Conservation (phyloP, 2,329 filamentous ascomycete species). For the Endoconidiophora polonica region DNA sequence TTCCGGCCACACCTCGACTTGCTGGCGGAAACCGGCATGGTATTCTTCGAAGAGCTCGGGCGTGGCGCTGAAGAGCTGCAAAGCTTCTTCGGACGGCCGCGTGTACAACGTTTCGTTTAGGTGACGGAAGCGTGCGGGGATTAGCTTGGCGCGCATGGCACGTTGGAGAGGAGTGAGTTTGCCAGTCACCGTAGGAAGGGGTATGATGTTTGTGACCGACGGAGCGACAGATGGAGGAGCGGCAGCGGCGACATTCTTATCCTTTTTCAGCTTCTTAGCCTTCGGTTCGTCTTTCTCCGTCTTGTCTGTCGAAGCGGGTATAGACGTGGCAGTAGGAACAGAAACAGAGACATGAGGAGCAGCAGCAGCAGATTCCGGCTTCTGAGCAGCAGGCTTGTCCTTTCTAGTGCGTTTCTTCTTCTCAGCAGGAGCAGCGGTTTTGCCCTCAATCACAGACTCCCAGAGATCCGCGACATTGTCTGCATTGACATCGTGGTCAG, state of each 20-base stretch:
- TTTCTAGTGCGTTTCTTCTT: constrained; percentile 18
- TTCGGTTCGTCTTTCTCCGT: constrained; percentile 19
- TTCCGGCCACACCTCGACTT: constrained; percentile 90
- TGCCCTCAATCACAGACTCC: constrained; percentile 62
- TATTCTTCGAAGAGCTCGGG: constrained; percentile 95
- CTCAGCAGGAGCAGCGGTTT: constrained; percentile 19
- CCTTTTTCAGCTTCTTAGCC: constrained; percentile 19
- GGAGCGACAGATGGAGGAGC: constrained; percentile 14
- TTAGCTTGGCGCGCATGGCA: constrained; percentile 85
- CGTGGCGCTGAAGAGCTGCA: constrained; percentile 63
- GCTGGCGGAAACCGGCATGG: constrained; percentile 86
- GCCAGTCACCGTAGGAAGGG: constrained; percentile 26
- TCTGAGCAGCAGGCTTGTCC: constrained; percentile 15
- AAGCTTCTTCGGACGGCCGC: constrained; percentile 67
- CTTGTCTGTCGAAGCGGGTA: constrained; percentile 7
- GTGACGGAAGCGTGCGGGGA: constrained; percentile 90
- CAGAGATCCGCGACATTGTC: constrained; percentile 65
- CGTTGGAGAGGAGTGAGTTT: constrained; percentile 85
- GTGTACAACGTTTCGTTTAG: constrained; percentile 96
- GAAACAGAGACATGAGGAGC: neutral
- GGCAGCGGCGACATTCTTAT: constrained; percentile 16
- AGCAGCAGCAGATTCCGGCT: constrained; percentile 10
- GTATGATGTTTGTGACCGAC: constrained; percentile 17
- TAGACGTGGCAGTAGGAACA: neutral
- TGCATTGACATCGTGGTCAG: constrained; percentile 35